These are phyloP conservation scores for Phytophthora quininea DNA, from an alignment of 352 stramenopile species.

Conservation along the genomic window DNA sequence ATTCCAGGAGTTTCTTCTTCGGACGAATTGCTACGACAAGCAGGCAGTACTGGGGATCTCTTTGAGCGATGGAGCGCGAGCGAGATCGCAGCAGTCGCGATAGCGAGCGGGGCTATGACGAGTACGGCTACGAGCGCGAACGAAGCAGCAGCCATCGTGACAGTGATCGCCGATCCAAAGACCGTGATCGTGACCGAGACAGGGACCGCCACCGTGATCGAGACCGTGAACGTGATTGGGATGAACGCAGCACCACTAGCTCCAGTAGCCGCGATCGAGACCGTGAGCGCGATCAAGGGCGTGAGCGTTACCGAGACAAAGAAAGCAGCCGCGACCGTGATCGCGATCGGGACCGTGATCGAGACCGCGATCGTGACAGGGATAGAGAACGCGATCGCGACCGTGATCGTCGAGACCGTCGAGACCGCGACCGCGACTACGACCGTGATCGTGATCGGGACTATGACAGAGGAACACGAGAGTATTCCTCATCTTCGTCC, in stretches of 20 bases:
- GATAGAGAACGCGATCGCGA: slow-evolving; percentile 34
- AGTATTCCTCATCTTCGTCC: too few relatives aligned
- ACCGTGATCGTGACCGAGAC: slow-evolving; percentile 24
- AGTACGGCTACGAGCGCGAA: slow-evolving; percentile 25
- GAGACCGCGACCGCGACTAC: slow-evolving; percentile 36
- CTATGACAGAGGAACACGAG: slow-evolving; percentile 28
- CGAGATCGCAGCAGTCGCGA: slow-evolving; percentile 28
- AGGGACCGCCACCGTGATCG: slow-evolving; percentile 24
- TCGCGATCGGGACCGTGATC: slow-evolving; percentile 31
- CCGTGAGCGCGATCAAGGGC: slow-evolving; percentile 26
- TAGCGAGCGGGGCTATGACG: slow-evolving; percentile 21
- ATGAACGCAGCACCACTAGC: slow-evolving; percentile 39
- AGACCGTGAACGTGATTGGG: slow-evolving; percentile 38
- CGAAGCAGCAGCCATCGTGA: slow-evolving; percentile 24
- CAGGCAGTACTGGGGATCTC: slow-evolving; percentile 11
- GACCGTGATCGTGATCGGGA: slow-evolving; percentile 40
- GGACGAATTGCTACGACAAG: slow-evolving; percentile 17
- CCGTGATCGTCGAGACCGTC: slow-evolving; percentile 34
- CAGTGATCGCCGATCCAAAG: background rate
- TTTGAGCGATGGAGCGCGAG: slow-evolving; percentile 39
- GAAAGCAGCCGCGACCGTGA: slow-evolving; percentile 26
- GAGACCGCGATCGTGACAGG: slow-evolving; percentile 41
- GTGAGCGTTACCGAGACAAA: slow-evolving; percentile 36
- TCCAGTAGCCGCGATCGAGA: slow-evolving; percentile 38
- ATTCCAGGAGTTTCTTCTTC: slow-evolving; percentile 31